Base-by-base conservation (phyloP, 257 asterid species). In the Lycium ferocissimum region DNA sequence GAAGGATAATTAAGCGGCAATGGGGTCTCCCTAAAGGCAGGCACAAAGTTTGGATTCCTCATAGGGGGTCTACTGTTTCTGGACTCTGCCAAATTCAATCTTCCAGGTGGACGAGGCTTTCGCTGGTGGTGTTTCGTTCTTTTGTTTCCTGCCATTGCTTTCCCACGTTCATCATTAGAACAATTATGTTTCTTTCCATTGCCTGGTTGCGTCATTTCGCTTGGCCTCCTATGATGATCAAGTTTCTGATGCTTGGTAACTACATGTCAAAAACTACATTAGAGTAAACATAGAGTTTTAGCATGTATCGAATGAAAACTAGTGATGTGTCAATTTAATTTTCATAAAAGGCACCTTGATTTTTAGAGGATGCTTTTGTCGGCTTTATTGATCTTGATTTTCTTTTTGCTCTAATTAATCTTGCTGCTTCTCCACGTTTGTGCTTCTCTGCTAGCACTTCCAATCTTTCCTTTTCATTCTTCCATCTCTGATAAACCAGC, bases 401-500 rank as follows among this genome's bases (percentile, higher is more conserved):
- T 81, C 95, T 87, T 85, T 66, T 83, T 63, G 89, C 94, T 89
- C 94, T 90, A 66, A 86, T 49, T 53, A 61, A 85, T 88, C 98
- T 92, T 47, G 97, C 98, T 70, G 92, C 94, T 71, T 91, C 93
- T 86, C 98, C 98, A 58, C 98, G 90, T 79, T 75, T 88, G 85
- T 94, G 98, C 90, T 94, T 94, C 89, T 94, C 98, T 33, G 81
- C 91, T 47, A 94, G 92, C 83, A 94, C 93, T 84, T 86, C 81
- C 57, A 54, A 37, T 90, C 98, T 91, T 85, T 89, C 90, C 18
- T 85, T 82, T 83, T 94, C 98, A 69, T 93, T 86, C 87, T 90
- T 85, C 98, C 98, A 93, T 43, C 75, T 86, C 98, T 94, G 89
- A 75, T 82, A 78, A 81, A 84, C 12, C 45, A 83, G 47, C 61